Base-by-base conservation (phyloP, 768 basidiomycete genomes). In the Tricholomella constricta region DNA sequence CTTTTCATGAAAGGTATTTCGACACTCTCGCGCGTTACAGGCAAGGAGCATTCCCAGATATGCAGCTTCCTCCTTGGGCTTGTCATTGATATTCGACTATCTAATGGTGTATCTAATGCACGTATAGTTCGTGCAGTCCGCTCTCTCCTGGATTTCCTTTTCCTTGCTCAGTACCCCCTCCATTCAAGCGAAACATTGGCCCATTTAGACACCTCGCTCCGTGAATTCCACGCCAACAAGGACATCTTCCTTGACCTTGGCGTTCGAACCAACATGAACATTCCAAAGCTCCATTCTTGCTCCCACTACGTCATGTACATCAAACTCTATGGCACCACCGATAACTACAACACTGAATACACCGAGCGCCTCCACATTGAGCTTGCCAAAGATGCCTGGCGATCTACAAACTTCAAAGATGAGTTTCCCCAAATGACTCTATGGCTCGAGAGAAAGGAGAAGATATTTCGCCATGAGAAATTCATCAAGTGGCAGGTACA, bases 311-410 rank as follows among this genome's bases (percentile, higher is more conserved):
- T 35, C 15, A 53, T 9, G 53, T 1, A 9, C 48, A 77, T 78
- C 54, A 38, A 57, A 22, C 40, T 48, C 4, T 59, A 62, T 35
- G 77, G 78, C 1, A 64, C 71, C 1, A 59, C 69, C 1, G 73
- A 78, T 49, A 72, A 72, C 52, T 75, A 63, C 57, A 71, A 74
- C 51, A 78, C 75, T n/a, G n/a, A n/a, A n/a, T n/a, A n/a, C n/a
- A n/a, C n/a, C n/a, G n/a, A n/a, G n/a, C n/a, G n/a, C n/a, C n/a
- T n/a, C n/a, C n/a, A n/a, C n/a, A n/a, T n/a, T n/a, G n/a, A n/a
- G n/a, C n/a, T n/a, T n/a, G n/a, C n/a, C n/a, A n/a, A n/a, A n/a
- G n/a, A n/a, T n/a, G n/a, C n/a, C n/a, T n/a, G n/a, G n/a, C n/a
- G n/a, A 2, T 19, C 38, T 4, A 71, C 68, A 7, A 78, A 75